phyloP scores from a whole-genome alignment of 805 yeast species.

The Yarrowia sp. region DNA sequence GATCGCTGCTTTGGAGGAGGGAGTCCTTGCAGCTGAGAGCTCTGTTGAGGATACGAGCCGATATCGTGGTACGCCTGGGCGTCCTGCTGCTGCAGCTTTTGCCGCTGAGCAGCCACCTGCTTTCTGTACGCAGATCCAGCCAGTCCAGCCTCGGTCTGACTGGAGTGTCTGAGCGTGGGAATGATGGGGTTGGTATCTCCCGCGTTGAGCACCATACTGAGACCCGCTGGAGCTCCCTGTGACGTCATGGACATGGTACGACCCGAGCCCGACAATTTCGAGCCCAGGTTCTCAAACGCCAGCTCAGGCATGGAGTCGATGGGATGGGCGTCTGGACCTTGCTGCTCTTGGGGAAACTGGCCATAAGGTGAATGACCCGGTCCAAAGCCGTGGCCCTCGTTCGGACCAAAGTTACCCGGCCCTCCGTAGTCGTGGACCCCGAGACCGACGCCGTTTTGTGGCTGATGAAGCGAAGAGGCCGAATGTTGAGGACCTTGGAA shows the following conservation, averaged over 20 bases:
- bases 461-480: slow-evolving; percentile 6
- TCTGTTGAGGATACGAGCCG: slow-evolving; percentile 16
- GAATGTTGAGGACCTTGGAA: not conserved
- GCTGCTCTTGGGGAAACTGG: not conserved
- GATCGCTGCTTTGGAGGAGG: slow-evolving; percentile 14
- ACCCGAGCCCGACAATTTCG: slow-evolving; percentile 15
- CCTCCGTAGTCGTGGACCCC: not conserved
- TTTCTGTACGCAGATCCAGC: slow-evolving; percentile 20
- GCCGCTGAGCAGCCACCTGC: slow-evolving; percentile 22
- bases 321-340: not conserved
- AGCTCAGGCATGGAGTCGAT: slow-evolving; percentile 25
- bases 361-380: slow-evolving; percentile 22
- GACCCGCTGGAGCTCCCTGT: not conserved
- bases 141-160: not conserved
- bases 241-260: slow-evolving; percentile 14
- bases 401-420: slow-evolving; percentile 17
- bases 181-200: slow-evolving; percentile 18
- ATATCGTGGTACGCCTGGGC: slow-evolving; percentile 22
- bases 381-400: not conserved
- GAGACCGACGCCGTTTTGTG: not conserved
- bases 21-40: slow-evolving; percentile 5
- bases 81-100: slow-evolving; percentile 14
- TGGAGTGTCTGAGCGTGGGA: slow-evolving; percentile 8
- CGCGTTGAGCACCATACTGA: slow-evolving; percentile 17
- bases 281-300: slow-evolving; percentile 14